These are phyloP conservation scores for Simplicillium aogashimaense DNA, from an alignment of 2,329 filamentous ascomycete species.

Conservation along the genomic window DNA sequence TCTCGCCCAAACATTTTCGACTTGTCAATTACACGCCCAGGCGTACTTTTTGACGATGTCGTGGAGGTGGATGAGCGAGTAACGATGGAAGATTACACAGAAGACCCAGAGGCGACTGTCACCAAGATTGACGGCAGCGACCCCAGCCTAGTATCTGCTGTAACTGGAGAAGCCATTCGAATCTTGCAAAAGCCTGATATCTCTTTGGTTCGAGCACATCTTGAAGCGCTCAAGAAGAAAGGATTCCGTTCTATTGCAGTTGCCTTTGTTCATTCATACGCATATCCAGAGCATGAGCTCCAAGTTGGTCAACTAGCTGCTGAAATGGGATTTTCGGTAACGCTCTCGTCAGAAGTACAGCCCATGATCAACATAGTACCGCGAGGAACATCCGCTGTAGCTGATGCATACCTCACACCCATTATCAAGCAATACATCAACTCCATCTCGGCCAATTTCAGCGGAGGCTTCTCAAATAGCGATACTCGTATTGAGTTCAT, in stretches of 20 bases:
- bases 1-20: constrained; percentile 65
- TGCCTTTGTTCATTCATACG: constrained; percentile 64
- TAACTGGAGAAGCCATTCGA: constrained; percentile 59
- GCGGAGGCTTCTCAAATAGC: constrained; percentile 20
- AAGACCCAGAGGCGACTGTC: constrained; percentile 50
- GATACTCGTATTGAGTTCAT: constrained; percentile 58
- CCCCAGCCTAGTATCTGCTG: constrained; percentile 53
- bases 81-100: constrained; percentile 63
- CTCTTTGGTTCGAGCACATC: constrained; percentile 39
- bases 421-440: constrained; percentile 24
- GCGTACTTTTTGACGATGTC: constrained; percentile 59
- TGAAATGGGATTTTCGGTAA: constrained; percentile 31
- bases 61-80: constrained; percentile 68
- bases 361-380: constrained; percentile 35
- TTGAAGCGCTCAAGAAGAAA: constrained; percentile 50
- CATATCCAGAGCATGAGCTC: constrained; percentile 45
- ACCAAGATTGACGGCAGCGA: constrained; percentile 28
- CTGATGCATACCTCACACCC: constrained; percentile 33
- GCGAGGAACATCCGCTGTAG: constrained; percentile 30
- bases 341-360: constrained; percentile 24
- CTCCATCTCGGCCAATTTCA: constrained; percentile 24
- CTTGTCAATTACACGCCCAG: constrained; percentile 56
- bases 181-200: constrained; percentile 52
- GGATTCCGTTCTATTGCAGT: constrained; percentile 46
- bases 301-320: constrained; percentile 22